Base-by-base conservation (phyloP, 352 stramenopile genomes). In the Pythium apleroticum region DNA sequence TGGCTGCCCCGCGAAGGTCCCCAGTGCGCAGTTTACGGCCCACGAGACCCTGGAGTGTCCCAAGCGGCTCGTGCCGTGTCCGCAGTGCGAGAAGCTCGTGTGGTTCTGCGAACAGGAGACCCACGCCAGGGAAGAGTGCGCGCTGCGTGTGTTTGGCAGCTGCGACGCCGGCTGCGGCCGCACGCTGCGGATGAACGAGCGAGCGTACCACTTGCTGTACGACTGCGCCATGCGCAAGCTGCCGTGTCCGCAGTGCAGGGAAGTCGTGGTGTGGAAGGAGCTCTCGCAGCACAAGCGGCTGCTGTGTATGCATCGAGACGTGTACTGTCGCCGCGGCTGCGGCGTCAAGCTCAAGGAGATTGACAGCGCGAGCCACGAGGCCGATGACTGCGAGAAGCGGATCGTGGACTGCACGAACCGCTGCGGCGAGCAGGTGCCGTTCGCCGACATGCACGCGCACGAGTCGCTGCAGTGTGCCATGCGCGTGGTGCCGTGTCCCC, bases 21-120 rank as follows among this genome's bases (percentile, higher is more conserved):
- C 80, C 0, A 66, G 63, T 43, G 24, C 59, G 9, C 68, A 81
- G 15, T 59, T 30, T 17, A 24, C 27, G 0, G 19, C 49, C 0
- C 84, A 92, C 59, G 84, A 94, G 48, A 48, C 59, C 0, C 66
- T 39, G 2, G 48, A 66, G 1, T 94, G 86, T 30, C 67, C 76
- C 15, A 94, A 94, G 54, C 80, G 84, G 11, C 57, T 91, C n/a
- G 65, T 93, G n/a, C 28, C 55, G 8, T 94, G 86, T 50, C 27
- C 17, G 0, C 52, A 74, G n/a, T 94, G 86, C 30, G 52, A 73
- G 5, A 69, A 74, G 37, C 39, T 46, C 7, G 70, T 91, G 22
- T 89, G 77, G 68, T 74, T 76, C 30, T 64, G 61, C 10, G 82
- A 91, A 2, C 69, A 71, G 2, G 66, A 75, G n/a, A 49, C 4